Conservation (phyloP, 371 early-diverging fungal species). For the Actinomortierella wolfii region DNA sequence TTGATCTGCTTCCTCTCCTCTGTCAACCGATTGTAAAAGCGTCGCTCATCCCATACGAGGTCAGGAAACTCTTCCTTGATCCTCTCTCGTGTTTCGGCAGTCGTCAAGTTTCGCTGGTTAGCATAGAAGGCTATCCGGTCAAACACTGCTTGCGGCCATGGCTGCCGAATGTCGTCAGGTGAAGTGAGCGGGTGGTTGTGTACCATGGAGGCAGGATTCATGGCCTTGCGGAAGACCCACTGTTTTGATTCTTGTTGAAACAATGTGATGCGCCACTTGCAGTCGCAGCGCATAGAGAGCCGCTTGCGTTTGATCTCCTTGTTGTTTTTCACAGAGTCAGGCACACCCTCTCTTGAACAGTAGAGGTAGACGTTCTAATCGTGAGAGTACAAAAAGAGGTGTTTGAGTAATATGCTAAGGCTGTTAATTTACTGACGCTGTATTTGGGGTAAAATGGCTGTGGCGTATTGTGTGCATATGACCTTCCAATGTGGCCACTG, state of each 20-base stretch:
- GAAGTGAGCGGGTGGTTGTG: constrained; percentile 64
- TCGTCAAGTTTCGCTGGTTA: constrained; percentile 53
- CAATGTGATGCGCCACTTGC: constrained; percentile 67
- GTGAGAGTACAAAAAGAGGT: not conserved
- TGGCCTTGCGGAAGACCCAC: constrained; percentile 67
- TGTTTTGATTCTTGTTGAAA: constrained; percentile 58
- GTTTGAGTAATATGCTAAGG: not conserved
- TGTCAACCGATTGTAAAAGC: constrained; percentile 66
- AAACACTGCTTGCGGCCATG: constrained; percentile 63
- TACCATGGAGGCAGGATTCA: constrained; percentile 59
- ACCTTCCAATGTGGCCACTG: no score
- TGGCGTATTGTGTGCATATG: no score
- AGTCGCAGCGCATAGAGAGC: constrained; percentile 64
- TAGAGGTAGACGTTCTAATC: constrained; percentile 65
- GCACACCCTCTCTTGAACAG: constrained; percentile 69
- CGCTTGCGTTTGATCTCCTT: constrained; percentile 64
- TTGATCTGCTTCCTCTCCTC: constrained; percentile 66
- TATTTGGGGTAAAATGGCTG: no score
- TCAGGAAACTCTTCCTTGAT: constrained; percentile 59
- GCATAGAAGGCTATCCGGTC: constrained; percentile 62
- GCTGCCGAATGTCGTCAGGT: constrained; percentile 64
- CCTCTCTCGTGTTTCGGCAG: constrained; percentile 59
- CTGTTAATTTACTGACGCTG: not conserved
- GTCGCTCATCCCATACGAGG: constrained; percentile 65
- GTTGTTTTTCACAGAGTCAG: constrained; percentile 62